Base-by-base conservation (phyloP, 2,329 filamentous ascomycete species). In the Scytalidium lignicola region DNA sequence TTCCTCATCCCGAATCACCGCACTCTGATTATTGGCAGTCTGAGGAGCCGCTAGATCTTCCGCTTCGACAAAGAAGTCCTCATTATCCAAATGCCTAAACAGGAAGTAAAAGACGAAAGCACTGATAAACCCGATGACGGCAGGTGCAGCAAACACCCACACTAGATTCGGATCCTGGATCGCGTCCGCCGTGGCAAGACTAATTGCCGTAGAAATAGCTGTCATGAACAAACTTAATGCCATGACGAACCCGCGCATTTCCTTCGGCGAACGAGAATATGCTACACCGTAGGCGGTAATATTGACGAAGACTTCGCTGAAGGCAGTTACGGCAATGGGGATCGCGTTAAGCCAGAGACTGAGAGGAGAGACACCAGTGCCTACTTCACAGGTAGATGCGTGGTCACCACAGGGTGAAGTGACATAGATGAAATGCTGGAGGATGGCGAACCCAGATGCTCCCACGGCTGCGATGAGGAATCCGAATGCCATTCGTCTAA, bases 401-500 rank as follows among this genome's bases (percentile, higher is more conserved):
- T 69, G 55, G 56, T 73, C 72, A 41, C 74, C 76, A 55, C 79
- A 82, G 2, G 75, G 74, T 3, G 70, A 74, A 1, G 67, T 70
- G 58, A 74, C 67, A 63, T 85, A 85, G 48, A 85, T 78, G 50
- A 75, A 72, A 55, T 76, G 73, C 59, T 84, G 80, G 3, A 84
- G 61, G 15, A 81, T 70, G 13, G 74, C 70, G 6, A 80, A 77
- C 53, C 76, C 79, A 12, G 79, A 63, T 67, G 82, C 82, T 2
- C 74, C 71, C 9, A 74, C 58, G 1, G 75, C 68, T 8, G 67
- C 65, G 54, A 78, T 61, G 58, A 76, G 61, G 72, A 90, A 90
- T 32, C 86, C 88, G 12, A 73, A 64, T 2, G 83, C 74, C 67
- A 90, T 89, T 64, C 83, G 83, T 71, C 82, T 88, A 67, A 89